Base-by-base conservation (phyloP, 2,329 filamentous ascomycete genomes). In the Fusarium multiceps region DNA sequence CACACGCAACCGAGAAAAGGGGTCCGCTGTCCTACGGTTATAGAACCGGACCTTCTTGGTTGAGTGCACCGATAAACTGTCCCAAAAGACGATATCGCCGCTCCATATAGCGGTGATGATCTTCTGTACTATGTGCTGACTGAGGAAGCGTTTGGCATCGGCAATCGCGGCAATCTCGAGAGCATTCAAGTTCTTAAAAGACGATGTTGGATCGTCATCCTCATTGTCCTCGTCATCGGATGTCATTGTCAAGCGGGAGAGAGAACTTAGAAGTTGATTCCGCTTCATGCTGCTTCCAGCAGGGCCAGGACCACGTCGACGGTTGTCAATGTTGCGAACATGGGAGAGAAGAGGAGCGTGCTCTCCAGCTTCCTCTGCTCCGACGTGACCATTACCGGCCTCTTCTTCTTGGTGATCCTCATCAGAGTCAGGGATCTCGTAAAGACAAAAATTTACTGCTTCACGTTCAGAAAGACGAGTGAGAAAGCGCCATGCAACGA, bases 41-140 rank as follows among this genome's bases (percentile, higher is more conserved):
- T 96, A 97, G 69, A 92, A 88, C 23, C 91, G 89, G 3, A 93
- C 90, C 74, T 89, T 89, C 80, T 97, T 97, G 60, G 85, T 87
- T 0, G 92, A 89, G 74, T 91, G 83, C 11, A 93, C 86, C 11
- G 88, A 90, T n/a, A 97, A 82, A 8, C 85, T 88, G 64, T 94
- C 91, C 93, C 93, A 97, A 78, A 97, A 96, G 40, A 94, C 88
- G 64, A 97, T 93, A 70, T 94, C 90, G 47, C 93, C 93, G 68
- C 90, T 89, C 93, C 93, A 97, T 56, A 97, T 92, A 50, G 92
- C 92, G 47, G 92, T 91, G 66, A 97, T 88, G 70, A 97, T 92
- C 74, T 91, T 92, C 77, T 97, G 93, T 13, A 97, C 91, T 4
- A 92, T 88, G 63, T 87, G 86, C 78, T 97, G 93, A 75, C 90